phyloP scores from a whole-genome alignment of 495 filamentous ascomycete species.

The Aspergillus cristatus region DNA sequence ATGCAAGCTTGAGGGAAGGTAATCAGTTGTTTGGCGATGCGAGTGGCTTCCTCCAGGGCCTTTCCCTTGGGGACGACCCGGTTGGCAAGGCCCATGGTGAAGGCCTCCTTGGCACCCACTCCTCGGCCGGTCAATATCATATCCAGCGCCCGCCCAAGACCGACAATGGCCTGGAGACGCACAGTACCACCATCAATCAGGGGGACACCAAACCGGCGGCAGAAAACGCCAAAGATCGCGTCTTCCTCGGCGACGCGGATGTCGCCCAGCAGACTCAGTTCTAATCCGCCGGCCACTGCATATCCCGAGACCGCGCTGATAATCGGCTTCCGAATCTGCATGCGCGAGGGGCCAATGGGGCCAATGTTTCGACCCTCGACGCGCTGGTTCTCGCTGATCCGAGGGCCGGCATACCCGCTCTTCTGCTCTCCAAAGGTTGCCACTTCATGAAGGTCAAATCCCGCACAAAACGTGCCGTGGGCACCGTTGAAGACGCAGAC shows the following conservation, averaged over 20 bases:
- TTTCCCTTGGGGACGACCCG: slow-evolving; percentile 38
- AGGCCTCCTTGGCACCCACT: slow-evolving; percentile 35
- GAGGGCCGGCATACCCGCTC: not conserved
- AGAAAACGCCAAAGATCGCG: slow-evolving; percentile 41
- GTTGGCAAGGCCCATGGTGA: slow-evolving; percentile 39
- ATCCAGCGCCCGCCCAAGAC: slow-evolving; percentile 39
- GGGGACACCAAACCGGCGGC: slow-evolving; percentile 40
- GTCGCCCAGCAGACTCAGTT: slow-evolving; percentile 38
- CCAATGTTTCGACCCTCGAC: slow-evolving; percentile 22
- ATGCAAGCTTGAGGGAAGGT: slow-evolving; percentile 37
- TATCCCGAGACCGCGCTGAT: slow-evolving; percentile 39
- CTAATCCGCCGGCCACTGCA: slow-evolving; percentile 40
- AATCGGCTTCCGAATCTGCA: slow-evolving; percentile 30
- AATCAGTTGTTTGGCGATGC: slow-evolving; percentile 32
- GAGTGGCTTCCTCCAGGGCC: slow-evolving; percentile 31
- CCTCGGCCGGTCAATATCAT: slow-evolving; percentile 42
- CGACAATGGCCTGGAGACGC: slow-evolving; percentile 36
- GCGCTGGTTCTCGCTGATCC: slow-evolving; percentile 11
- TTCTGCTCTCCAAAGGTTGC: slow-evolving; percentile 7
- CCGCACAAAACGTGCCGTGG: slow-evolving; percentile 35
- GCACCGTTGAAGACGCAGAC: slow-evolving; percentile 33
- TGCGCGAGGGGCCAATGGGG: slow-evolving; percentile 38
- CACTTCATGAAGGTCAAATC: slow-evolving; percentile 33
- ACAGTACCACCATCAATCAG: slow-evolving; percentile 43
- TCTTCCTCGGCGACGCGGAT: slow-evolving; percentile 39